phyloP scores from a whole-genome alignment of 768 basidiomycete species.

The Saitozyma sp. region DNA sequence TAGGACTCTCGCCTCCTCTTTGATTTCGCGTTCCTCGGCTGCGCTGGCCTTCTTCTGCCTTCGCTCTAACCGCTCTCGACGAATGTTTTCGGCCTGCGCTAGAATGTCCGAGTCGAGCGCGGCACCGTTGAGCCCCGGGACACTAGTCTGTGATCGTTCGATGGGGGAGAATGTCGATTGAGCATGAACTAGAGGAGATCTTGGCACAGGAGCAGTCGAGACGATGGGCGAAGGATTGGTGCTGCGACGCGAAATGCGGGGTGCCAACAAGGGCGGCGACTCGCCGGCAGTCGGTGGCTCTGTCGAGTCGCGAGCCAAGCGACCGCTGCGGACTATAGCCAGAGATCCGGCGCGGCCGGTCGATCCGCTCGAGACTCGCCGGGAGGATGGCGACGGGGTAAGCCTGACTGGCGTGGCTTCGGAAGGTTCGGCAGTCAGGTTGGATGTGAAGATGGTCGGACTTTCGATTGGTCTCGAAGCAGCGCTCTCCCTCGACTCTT shows the following conservation, averaged over 20 bases:
- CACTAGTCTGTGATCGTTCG: slow-evolving; percentile 21
- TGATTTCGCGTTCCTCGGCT: slow-evolving; percentile 1
- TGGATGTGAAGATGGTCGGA: slow-evolving; percentile 11
- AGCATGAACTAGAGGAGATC: slow-evolving; percentile 41
- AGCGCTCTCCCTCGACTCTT: not conserved
- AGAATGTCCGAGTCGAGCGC: slow-evolving; percentile 74
- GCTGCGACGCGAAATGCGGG: slow-evolving; percentile 23
- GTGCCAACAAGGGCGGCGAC: not conserved
- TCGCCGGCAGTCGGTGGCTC: not conserved
- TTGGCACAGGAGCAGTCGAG: slow-evolving; percentile 10
- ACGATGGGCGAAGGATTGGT: slow-evolving; percentile 28
- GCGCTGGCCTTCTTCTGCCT: slow-evolving; percentile 56
- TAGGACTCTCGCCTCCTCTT: slow-evolving; percentile 63
- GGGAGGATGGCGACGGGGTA: slow-evolving; percentile 1
- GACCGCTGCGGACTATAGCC: slow-evolving; percentile 28
- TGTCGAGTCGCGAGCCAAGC: slow-evolving; percentile 16
- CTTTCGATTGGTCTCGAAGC: not conserved
- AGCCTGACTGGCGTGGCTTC: not conserved
- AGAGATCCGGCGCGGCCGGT: slow-evolving; percentile 31
- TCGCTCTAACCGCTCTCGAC: slow-evolving; percentile 73
- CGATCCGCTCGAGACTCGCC: slow-evolving; percentile 30
- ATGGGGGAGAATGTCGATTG: slow-evolving; percentile 32
- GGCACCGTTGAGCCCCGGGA: slow-evolving; percentile 47
- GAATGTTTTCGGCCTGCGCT: slow-evolving; percentile 81
- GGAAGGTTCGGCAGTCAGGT: slow-evolving; percentile 25